Evolutionary conservation across 2,329 filamentous ascomycete genomes (phyloP), one percentile per base, ranked within the genome.

Genomic region (Colletotrichum chlorophyti): DNA sequence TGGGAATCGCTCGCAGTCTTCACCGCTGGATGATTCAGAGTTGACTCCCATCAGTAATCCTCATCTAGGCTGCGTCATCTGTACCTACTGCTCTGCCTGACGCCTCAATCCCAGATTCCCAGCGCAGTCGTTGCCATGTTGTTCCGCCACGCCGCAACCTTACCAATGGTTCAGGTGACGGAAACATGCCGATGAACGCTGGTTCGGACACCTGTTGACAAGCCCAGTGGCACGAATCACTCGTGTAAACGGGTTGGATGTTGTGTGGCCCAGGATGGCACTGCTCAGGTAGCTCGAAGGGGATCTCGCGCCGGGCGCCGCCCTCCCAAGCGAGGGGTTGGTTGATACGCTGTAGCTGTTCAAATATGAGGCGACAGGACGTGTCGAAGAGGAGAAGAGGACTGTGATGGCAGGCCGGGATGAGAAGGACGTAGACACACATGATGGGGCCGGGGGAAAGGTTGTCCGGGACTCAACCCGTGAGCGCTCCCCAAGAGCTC

Each of bases 261-360:
- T 69, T 69, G 43, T 66, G 64, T 63, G 64, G 68, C 12, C 58
- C 61, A n/a, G 66, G 66, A 6, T 38, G 43, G 45, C 70, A 72
- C 1, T 55, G 15, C 3, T 66, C 58, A 2, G 67, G 63, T 4
- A 69, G 31, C 2, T 55, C 40, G 32, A 72, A 72, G 0, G 67
- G 69, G 10, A 71, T 41, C 42, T 63, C 52, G 24, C 58, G 52
- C 15, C 68, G 45, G 4, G 37, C 43, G 9, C 64, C 61, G 14
- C 42, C 21, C 10, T 57, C 40, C 69, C 69, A 72, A 3, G 68
- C 63, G 27, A 66, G 65, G 4, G 53, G 49, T 4, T 65, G 35
- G 45, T 72, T 66, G 55, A 72, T 72, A 11, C 69, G 64, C 32
- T 70, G 32, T 5, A 71, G 35, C 53, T 72, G 58, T 38, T 65